A percentile compares a stretch with the other conserved stretches of the same genome.
These are phyloP conservation scores for Sporormia fimetaria DNA, from an alignment of 495 filamentous ascomycete genomes.

Conservation along the genomic window DNA sequence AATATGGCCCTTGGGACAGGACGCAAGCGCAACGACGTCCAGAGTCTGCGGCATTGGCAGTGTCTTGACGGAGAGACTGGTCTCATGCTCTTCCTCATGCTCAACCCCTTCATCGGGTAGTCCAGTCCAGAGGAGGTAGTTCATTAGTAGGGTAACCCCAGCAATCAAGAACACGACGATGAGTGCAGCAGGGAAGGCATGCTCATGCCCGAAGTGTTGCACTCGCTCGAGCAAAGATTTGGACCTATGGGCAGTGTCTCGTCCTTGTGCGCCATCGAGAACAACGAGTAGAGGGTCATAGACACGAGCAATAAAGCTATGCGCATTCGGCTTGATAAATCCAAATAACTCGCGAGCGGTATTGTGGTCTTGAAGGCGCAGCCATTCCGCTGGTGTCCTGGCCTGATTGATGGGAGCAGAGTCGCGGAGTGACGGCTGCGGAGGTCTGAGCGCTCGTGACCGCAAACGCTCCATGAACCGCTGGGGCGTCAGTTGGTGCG, in stretches of 20 bases:
- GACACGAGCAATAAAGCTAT: slow-evolving; percentile 55
- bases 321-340: slow-evolving; percentile 51
- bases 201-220: slow-evolving; percentile 45
- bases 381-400: slow-evolving; percentile 56
- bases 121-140: slow-evolving; percentile 50
- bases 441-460: not conserved
- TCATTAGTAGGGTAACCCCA: slow-evolving; percentile 51
- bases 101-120: slow-evolving; percentile 29
- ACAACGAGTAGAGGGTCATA: slow-evolving; percentile 59
- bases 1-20: slow-evolving; percentile 46
- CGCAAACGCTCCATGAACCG: slow-evolving; percentile 28
- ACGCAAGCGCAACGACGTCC: slow-evolving; percentile 50
- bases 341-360: slow-evolving; percentile 60
- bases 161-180: slow-evolving; percentile 44
- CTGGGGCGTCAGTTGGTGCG: slow-evolving; percentile 31
- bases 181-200: slow-evolving; percentile 45
- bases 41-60: slow-evolving; percentile 49
- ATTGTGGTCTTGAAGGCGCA: slow-evolving; percentile 60
- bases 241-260: slow-evolving; percentile 30
- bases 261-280: slow-evolving; percentile 50
- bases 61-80: slow-evolving; percentile 46
- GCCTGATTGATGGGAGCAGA: slow-evolving; percentile 50
- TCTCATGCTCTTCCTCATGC: slow-evolving; percentile 35
- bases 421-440: not conserved
- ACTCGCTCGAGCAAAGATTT: slow-evolving; percentile 39